A percentile compares a stretch with the other conserved stretches of the same genome.
phyloP scores from a whole-genome alignment of 805 yeast species.

The Brettanomyces naardenensis region DNA sequence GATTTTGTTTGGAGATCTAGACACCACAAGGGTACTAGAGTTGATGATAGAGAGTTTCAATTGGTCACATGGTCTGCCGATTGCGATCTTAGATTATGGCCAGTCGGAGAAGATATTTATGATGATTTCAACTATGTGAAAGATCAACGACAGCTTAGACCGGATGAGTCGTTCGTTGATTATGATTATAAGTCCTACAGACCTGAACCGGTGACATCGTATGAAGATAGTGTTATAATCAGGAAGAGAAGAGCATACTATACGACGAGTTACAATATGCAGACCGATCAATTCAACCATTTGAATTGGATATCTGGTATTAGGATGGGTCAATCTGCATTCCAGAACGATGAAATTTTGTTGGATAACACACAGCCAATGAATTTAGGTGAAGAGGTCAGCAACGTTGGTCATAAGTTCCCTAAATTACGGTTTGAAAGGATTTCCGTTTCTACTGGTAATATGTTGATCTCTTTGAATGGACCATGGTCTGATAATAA shows the following conservation, averaged over 20 bases:
- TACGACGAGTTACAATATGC: constrained; percentile 25
- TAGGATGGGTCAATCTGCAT: constrained; percentile 52
- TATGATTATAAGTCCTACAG: constrained; percentile 36
- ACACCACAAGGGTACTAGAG: constrained; percentile 25
- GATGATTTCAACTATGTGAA: constrained; percentile 36
- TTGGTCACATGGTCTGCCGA: constrained; percentile 93
- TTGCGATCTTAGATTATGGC: constrained; percentile 79
- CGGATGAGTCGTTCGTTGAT: constrained; percentile 28
- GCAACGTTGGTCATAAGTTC: constrained; percentile 79
- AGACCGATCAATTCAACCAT: constrained; percentile 45
- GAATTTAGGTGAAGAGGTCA: constrained; percentile 87
- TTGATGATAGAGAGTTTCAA: constrained; percentile 78
- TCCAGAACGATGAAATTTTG: constrained; percentile 24
- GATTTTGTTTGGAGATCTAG: constrained; percentile 85
- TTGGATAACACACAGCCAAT: constrained; percentile 34
- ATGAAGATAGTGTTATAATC: constrained; percentile 17
- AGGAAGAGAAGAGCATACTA: constrained; percentile 9
- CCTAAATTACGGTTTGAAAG: constrained; percentile 82
- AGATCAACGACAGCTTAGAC: constrained; percentile 24
- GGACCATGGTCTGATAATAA: constrained; percentile 62
- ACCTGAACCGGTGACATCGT: constrained; percentile 35
- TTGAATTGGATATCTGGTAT: constrained; percentile 93
- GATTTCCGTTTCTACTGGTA: constrained; percentile 83
- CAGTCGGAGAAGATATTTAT: constrained; percentile 42
- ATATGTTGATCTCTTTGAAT: constrained; percentile 61